phyloP scores from a whole-genome alignment of 2,329 filamentous ascomycete species.

The Didymella segeticola region DNA sequence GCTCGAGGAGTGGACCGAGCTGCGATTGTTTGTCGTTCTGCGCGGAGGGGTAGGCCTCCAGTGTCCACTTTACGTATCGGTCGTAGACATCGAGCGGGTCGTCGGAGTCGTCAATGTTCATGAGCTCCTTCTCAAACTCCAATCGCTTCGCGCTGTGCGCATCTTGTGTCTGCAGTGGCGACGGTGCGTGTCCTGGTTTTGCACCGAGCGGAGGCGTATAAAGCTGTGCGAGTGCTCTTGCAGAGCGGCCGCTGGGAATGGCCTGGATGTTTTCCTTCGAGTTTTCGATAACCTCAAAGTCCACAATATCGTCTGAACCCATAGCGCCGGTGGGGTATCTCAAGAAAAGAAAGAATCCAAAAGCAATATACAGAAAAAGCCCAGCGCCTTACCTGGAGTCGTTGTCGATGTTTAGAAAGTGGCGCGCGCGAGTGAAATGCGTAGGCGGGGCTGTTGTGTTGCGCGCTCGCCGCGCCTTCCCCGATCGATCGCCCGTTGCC shows the following conservation, averaged over 20 bases:
- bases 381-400: conserved; percentile 14
- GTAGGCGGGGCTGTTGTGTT: conserved; percentile 27
- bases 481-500: conserved; percentile 24
- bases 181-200: conserved; percentile 55
- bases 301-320: conserved; percentile 57
- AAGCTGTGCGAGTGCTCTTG: conserved; percentile 82
- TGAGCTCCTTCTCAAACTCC: conserved; percentile 85
- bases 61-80: conserved; percentile 94
- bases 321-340: conserved; percentile 46
- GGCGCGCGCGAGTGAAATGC: conserved; percentile 14
- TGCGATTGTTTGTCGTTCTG: conserved; percentile 93
- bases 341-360: conserved; percentile 26
- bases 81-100: conserved; percentile 96
- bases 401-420: conserved; percentile 26
- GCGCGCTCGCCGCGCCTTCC: conserved; percentile 26
- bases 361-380: conserved; percentile 18
- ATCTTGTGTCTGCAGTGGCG: conserved; percentile 74
- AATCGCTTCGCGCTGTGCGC: conserved; percentile 80
- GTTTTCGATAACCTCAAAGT: conserved; percentile 91
- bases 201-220: conserved; percentile 68
- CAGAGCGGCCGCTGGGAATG: conserved; percentile 85
- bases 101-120: conserved; percentile 81
- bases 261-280: conserved; percentile 99
- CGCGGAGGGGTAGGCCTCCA: conserved; percentile 92
- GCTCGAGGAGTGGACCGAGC: conserved; percentile 85